These are phyloP conservation scores for Cordyceps javanica DNA, from an alignment of 2,329 filamentous ascomycete genomes.

Conservation along the genomic window DNA sequence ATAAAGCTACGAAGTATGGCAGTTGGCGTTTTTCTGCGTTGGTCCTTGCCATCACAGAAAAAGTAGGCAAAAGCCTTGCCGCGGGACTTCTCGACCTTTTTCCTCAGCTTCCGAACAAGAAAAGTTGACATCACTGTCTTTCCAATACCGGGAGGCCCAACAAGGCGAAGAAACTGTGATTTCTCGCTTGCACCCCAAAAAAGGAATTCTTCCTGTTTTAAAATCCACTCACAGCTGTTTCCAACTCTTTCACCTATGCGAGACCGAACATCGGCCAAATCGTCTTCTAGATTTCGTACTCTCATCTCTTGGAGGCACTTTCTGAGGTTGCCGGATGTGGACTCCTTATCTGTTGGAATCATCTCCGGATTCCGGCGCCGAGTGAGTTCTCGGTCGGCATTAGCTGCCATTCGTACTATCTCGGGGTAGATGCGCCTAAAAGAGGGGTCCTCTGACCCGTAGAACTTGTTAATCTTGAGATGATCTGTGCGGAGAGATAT, in stretches of 20 bases:
- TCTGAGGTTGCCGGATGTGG: not conserved
- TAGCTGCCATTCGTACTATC: not conserved
- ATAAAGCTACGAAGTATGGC: constrained; percentile 5
- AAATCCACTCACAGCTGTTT: constrained; percentile 14
- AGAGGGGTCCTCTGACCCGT: not conserved
- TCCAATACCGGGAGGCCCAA: constrained; percentile 14
- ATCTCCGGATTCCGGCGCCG: not conserved
- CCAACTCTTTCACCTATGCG: constrained; percentile 13
- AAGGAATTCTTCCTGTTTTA: constrained; percentile 12
- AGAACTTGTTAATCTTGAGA: not conserved
- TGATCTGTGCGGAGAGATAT: not conserved
- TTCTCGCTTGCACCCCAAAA: not conserved
- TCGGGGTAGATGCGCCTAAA: not conserved
- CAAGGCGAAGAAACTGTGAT: constrained; percentile 11
- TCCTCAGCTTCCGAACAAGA: constrained; percentile 10
- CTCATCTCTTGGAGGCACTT: not conserved
- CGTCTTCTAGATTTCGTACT: constrained; percentile 6
- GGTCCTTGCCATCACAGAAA: constrained; percentile 13
- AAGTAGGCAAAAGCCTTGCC: constrained; percentile 10
- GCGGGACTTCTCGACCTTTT: constrained; percentile 5
- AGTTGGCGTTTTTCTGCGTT: constrained; percentile 4
- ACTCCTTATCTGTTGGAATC: not conserved
- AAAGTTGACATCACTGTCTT: constrained; percentile 15
- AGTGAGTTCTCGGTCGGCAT: not conserved
- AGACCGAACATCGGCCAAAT: not conserved